A percentile compares a stretch with the other conserved stretches of the same genome.
These are phyloP conservation scores for Ceratopteris richardii DNA, from an alignment of 75 land plant species.

Conservation along the genomic window DNA sequence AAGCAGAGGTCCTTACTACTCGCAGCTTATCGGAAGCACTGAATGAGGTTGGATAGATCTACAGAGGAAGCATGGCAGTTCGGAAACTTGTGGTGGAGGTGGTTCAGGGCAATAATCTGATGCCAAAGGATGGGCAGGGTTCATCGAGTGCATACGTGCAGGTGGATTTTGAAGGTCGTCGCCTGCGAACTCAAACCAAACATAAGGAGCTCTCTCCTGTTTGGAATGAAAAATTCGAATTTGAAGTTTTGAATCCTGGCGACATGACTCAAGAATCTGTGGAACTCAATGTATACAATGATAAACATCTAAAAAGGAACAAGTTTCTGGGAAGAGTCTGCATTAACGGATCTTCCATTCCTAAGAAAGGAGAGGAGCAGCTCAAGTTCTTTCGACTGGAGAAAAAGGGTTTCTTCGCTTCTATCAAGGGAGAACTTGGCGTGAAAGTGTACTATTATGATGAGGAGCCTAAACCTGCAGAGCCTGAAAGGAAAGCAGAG, in stretches of 20 bases:
- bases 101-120: constrained; percentile 40
- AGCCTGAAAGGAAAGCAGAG: not conserved
- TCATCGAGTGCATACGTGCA: constrained; percentile 56
- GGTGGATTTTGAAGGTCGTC: constrained; percentile 66
- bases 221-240: constrained; percentile 61
- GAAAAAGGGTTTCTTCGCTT: constrained; percentile 49
- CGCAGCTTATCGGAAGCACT: too few relatives aligned
- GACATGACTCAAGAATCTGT: constrained; percentile 30
- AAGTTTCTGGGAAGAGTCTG: constrained; percentile 45
- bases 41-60: too few relatives aligned
- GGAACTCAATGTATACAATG: constrained; percentile 50
- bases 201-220: constrained; percentile 45
- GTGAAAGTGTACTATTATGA: constrained; percentile 51
- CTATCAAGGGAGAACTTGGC: constrained; percentile 61
- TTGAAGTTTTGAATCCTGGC: constrained; percentile 17
- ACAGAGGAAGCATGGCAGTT: constrained; percentile 1
- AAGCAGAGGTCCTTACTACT: too few relatives aligned
- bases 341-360: constrained; percentile 20
- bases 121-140: constrained; percentile 71
- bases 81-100: constrained; percentile 42
- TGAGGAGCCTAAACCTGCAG: constrained; percentile 17
- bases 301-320: constrained; percentile 31
- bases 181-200: constrained; percentile 44
- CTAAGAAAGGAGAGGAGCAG: constrained; percentile 43
- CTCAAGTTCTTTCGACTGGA: constrained; percentile 30